A percentile compares a stretch with the other conserved stretches of the same genome.
Conservation (phyloP, 2,329 filamentous ascomycete genomes). For the Curvularia verruculosa region DNA sequence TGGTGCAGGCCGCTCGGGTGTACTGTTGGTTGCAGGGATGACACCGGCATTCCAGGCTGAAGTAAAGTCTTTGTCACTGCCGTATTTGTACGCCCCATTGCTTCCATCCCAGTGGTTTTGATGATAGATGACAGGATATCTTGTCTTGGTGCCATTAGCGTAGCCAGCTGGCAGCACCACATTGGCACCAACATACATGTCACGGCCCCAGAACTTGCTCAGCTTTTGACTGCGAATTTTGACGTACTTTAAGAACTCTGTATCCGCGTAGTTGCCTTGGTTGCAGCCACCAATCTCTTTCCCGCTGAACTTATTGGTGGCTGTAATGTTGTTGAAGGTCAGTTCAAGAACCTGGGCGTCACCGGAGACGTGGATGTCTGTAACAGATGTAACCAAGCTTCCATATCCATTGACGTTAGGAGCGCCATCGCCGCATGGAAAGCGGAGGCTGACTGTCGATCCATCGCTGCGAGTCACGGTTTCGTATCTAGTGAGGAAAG, state of each 20-base stretch:
- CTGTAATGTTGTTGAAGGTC: constrained; percentile 38
- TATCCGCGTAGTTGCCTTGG: constrained; percentile 50
- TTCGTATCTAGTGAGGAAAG: constrained; percentile 47
- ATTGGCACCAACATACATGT: constrained; percentile 49
- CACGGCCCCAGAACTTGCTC: constrained; percentile 46
- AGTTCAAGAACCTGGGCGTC: constrained; percentile 39
- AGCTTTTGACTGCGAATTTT: constrained; percentile 49
- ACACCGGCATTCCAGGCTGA: constrained; percentile 41
- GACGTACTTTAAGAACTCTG: constrained; percentile 41
- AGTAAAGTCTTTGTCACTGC: constrained; percentile 24
- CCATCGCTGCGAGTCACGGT: constrained; percentile 46
- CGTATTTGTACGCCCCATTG: constrained; percentile 32
- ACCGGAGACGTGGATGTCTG: constrained; percentile 37
- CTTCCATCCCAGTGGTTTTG: constrained; percentile 44
- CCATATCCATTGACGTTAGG: constrained; percentile 40
- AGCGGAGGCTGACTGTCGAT: constrained; percentile 43
- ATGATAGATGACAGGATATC: constrained; percentile 47
- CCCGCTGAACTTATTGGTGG: constrained; percentile 33
- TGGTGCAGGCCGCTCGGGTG: constrained; percentile 35
- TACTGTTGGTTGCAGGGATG: constrained; percentile 36
- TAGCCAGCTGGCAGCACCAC: constrained; percentile 47
- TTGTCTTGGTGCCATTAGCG: constrained; percentile 33
- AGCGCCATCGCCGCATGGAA: constrained; percentile 48
- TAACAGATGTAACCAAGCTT: constrained; percentile 33
- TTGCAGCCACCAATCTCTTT: constrained; percentile 48